Evolutionary conservation across 306 rosid genomes (phyloP).

Genomic region (Abrus pulchellus): DNA sequence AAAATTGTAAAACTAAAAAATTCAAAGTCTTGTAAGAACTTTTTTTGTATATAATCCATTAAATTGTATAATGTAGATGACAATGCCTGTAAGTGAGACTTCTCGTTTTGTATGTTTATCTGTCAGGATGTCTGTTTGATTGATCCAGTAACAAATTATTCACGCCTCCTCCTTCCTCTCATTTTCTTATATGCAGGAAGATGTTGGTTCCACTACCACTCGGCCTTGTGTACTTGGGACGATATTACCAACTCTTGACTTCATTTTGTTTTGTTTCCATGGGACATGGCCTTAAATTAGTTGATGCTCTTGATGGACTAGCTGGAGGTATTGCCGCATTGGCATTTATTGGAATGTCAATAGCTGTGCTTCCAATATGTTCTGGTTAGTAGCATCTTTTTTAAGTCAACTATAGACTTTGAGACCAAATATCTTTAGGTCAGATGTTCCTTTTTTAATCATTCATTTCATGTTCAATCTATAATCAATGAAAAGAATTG

Average conservation of each 20-base stretch:
- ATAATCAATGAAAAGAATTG: background rate
- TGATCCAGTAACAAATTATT: conserved; percentile 38
- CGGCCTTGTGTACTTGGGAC: conserved; percentile 87
- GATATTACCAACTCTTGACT: conserved; percentile 74
- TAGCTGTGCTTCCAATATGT: conserved; percentile 95
- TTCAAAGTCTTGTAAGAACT: background rate
- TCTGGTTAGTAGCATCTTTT: conserved; percentile 72
- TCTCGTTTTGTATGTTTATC: conserved; percentile 5
- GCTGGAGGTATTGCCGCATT: conserved; percentile 96
- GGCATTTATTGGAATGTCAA: conserved; percentile 94
- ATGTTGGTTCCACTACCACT: conserved; percentile 84
- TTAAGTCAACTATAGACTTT: conserved; percentile 21
- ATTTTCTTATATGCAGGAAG: conserved; percentile 73
- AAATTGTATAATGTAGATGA: conserved; percentile 21
- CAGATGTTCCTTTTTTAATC: conserved; percentile 1
- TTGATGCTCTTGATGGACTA: conserved; percentile 94
- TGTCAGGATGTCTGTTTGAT: conserved; percentile 25
- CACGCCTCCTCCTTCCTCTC: conserved; percentile 29
- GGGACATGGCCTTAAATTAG: conserved; percentile 89
- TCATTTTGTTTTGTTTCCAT: conserved; percentile 84
- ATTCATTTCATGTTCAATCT: conserved; percentile 29
- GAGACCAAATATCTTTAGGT: conserved; percentile 23
- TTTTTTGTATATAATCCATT: conserved; percentile 5
- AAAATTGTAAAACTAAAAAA: conserved; percentile 15
- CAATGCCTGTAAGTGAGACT: conserved; percentile 32